Percentiles rank a stretch among this genome's conserved stretches.
These are phyloP conservation scores for Litsea cubeba DNA, from an alignment of 164 flowering plant genomes.

Conservation along the genomic window DNA sequence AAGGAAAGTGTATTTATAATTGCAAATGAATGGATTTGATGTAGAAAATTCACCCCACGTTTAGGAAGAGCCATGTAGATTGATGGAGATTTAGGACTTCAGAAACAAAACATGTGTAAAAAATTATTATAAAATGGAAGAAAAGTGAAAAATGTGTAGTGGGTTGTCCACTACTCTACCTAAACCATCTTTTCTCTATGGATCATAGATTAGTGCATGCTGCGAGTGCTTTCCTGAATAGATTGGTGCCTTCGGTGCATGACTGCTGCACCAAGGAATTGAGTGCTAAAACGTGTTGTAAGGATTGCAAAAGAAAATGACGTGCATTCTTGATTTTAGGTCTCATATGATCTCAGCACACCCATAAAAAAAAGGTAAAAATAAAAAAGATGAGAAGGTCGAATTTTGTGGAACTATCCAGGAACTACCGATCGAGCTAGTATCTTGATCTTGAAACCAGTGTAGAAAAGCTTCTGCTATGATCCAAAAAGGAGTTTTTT, in stretches of 20 bases:
- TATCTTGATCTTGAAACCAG: too few relatives aligned
- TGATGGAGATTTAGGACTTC: background rate
- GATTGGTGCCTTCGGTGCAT: background rate
- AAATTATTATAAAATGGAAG: background rate
- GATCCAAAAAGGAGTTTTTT: too few relatives aligned
- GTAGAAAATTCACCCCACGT: background rate
- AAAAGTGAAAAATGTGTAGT: background rate
- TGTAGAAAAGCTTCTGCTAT: too few relatives aligned
- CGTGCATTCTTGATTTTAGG: too few relatives aligned
- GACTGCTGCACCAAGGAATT: background rate
- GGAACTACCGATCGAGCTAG: too few relatives aligned
- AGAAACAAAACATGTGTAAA: background rate
- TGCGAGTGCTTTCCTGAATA: background rate
- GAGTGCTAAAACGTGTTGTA: background rate
- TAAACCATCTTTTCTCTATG: background rate
- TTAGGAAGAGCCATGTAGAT: background rate
- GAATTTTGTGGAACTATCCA: too few relatives aligned
- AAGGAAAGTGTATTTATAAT: slow-evolving; percentile 2
- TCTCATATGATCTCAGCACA: background rate
- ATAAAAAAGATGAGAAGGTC: background rate
- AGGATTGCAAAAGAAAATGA: background rate
- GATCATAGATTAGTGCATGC: background rate
- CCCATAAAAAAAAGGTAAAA: background rate
- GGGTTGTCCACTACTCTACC: slow-evolving; percentile 2
- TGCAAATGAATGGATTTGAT: slow-evolving; percentile 3